phyloP scores from a whole-genome alignment of 108 stramenopile species.

The Conticribra guillardii region DNA sequence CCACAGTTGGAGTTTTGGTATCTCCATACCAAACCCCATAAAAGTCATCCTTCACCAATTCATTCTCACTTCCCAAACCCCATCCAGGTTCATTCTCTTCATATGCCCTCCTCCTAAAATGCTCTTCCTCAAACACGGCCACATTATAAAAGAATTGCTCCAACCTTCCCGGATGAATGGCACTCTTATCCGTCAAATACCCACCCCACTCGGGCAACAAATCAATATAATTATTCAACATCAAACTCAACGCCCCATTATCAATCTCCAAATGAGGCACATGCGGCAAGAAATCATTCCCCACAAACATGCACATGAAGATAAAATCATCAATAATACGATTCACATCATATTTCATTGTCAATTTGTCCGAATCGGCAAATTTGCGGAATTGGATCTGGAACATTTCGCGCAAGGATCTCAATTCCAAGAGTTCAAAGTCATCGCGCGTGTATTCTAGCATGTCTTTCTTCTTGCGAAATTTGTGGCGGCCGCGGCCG shows the following conservation, averaged over 20 bases:
- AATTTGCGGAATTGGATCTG: slow-evolving; percentile 89
- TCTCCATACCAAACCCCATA: slow-evolving; percentile 78
- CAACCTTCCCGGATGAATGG: slow-evolving; percentile 89
- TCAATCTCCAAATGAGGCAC: slow-evolving; percentile 95
- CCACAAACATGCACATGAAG: slow-evolving; percentile 97
- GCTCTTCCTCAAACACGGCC: slow-evolving; percentile 90
- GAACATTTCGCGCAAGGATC: slow-evolving; percentile 87
- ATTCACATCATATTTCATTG: slow-evolving; percentile 72
- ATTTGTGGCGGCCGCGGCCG: slow-evolving; percentile 82
- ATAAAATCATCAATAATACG: slow-evolving; percentile 98
- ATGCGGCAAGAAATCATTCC: slow-evolving; percentile 98
- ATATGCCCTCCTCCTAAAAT: slow-evolving; percentile 88
- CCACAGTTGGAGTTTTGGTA: slow-evolving; percentile 64
- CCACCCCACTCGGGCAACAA: slow-evolving; percentile 91
- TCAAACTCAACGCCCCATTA: slow-evolving; percentile 90
- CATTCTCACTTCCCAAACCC: slow-evolving; percentile 74
- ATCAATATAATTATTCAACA: slow-evolving; percentile 92
- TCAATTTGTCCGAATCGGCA: slow-evolving; percentile 56
- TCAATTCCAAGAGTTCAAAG: slow-evolving; percentile 93
- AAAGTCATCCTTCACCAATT: slow-evolving; percentile 74
- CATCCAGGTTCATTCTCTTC: slow-evolving; percentile 93
- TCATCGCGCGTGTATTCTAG: slow-evolving; percentile 90
- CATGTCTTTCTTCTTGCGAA: slow-evolving; percentile 94
- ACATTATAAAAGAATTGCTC: slow-evolving; percentile 93
- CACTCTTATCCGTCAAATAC: slow-evolving; percentile 90